A percentile compares a stretch with the other conserved stretches of the same genome.
Evolutionary conservation across 768 basidiomycete genomes (phyloP).

Genomic region (Candolleomyces eurysporus): DNA sequence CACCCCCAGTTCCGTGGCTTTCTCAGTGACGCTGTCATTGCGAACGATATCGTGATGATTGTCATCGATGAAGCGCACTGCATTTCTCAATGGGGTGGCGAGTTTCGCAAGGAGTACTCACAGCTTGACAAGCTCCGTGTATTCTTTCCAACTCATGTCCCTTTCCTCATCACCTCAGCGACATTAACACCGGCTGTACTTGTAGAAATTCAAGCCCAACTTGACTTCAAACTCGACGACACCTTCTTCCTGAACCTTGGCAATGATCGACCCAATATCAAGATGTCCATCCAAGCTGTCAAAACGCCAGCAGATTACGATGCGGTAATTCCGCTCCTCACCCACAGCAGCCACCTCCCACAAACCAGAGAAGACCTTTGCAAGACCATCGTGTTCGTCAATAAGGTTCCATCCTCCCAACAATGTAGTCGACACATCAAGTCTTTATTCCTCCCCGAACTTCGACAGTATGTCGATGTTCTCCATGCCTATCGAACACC

Average conservation of each 20-base stretch:
- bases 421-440: constrained; percentile 5
- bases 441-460: background rate
- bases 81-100: constrained; percentile 18
- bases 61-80: constrained; percentile 43
- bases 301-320: constrained; percentile 20
- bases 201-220: constrained; percentile 18
- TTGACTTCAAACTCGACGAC: constrained; percentile 19
- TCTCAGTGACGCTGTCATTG: constrained; percentile 18
- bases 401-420: constrained; percentile 19
- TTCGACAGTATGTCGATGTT: constrained; percentile 17
- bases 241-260: constrained; percentile 35
- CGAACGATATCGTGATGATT: constrained; percentile 18
- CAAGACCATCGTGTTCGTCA: constrained; percentile 21
- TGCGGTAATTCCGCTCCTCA: constrained; percentile 15
- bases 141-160: constrained; percentile 25
- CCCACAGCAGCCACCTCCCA: background rate
- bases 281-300: constrained; percentile 20
- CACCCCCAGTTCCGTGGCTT: constrained; percentile 25
- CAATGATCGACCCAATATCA: constrained; percentile 35
- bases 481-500: constrained; percentile 22
- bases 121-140: constrained; percentile 26
- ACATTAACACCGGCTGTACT: constrained; percentile 28
- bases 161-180: constrained; percentile 31
- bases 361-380: constrained; percentile 13
- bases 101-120: constrained; percentile 30